Evolutionary conservation across 108 stramenopile species (phyloP).

Genomic region (Fragilaria radians): DNA sequence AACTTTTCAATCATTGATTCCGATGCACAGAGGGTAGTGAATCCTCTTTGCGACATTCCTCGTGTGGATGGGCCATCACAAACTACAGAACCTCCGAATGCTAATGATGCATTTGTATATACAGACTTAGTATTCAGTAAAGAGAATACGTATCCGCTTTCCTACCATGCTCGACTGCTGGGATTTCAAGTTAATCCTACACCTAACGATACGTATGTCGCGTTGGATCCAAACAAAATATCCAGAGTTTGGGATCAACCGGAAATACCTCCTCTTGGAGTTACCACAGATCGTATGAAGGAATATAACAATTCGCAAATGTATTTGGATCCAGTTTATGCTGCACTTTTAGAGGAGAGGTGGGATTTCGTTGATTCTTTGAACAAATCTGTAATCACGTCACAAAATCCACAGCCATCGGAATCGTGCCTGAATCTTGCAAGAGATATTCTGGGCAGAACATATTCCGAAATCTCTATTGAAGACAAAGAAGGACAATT

Average conservation of each 20-base stretch:
- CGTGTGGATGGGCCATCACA: not conserved
- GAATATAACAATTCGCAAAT: not conserved
- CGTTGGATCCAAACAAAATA: not conserved
- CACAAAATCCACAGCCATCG: not conserved
- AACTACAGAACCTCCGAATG: slow-evolving; percentile 26
- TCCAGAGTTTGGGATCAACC: not conserved
- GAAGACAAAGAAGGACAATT: not conserved
- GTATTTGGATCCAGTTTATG: slow-evolving; percentile 12
- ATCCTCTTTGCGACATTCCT: slow-evolving; percentile 40
- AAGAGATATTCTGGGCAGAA: not conserved
- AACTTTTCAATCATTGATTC: slow-evolving; percentile 21
- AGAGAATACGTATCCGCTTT: slow-evolving; percentile 71
- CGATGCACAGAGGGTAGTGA: slow-evolving; percentile 43
- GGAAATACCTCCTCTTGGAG: slow-evolving; percentile 3
- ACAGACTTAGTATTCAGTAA: slow-evolving; percentile 40
- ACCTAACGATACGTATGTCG: slow-evolving; percentile 5
- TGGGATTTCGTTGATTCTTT: slow-evolving; percentile 24
- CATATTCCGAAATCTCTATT: not conserved
- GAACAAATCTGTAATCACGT: slow-evolving; percentile 3
- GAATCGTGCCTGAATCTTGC: not conserved
- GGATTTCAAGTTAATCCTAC: slow-evolving; percentile 53
- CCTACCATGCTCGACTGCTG: slow-evolving; percentile 53
- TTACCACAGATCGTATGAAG: not conserved
- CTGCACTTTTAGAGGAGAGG: slow-evolving; percentile 18
- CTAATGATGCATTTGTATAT: slow-evolving; percentile 37